Evolutionary conservation across 306 rosid genomes (phyloP), one percentile per base, ranked within the genome.

Genomic region (Quercus alba): DNA sequence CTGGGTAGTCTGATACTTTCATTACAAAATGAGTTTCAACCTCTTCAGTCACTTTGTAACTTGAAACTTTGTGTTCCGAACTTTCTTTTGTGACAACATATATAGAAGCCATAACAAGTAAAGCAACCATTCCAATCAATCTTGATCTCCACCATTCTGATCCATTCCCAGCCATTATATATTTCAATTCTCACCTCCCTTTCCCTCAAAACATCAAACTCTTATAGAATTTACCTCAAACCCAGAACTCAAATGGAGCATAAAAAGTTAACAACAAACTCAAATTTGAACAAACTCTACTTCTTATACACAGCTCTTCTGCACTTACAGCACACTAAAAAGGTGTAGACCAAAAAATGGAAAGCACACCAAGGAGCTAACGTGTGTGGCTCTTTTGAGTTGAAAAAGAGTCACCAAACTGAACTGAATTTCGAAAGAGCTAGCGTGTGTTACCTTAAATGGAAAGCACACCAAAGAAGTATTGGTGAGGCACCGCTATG

Each of bases 31-130:
- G 80, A 9, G 81, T 41, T 28, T 62, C 81, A 38, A 71, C 73
- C 70, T 77, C 59, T 28, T 49, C 66, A 0, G 85, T 79, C 51
- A 49, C 91, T 11, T 88, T 81, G 46, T 78, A 78, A 68, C 67
- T 61, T 20, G 86, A 64, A 44, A 46, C 72, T 71, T 87, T 91
- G 74, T 69, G 70, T 81, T 77, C 82, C 84, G 6, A 77, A 30
- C 62, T 85, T 73, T 82, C 93, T 82, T 74, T 96, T 97, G 88
- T 94, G 56, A 87, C 83, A 66, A 81, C 94, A 46, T 87, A 70
- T 72, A 71, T 86, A 8, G 88, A 81, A 30, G 75, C 87, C 2
- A 84, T 2, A 35, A 68, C n/a, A 5, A 85, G 68, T 25, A 89
- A 75, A 67, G 81, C 74, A 12, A 76, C 8, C 82, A 85, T 76